phyloP scores from a whole-genome alignment of 495 filamentous ascomycete genomes.

The Xylaria bambusicola region DNA sequence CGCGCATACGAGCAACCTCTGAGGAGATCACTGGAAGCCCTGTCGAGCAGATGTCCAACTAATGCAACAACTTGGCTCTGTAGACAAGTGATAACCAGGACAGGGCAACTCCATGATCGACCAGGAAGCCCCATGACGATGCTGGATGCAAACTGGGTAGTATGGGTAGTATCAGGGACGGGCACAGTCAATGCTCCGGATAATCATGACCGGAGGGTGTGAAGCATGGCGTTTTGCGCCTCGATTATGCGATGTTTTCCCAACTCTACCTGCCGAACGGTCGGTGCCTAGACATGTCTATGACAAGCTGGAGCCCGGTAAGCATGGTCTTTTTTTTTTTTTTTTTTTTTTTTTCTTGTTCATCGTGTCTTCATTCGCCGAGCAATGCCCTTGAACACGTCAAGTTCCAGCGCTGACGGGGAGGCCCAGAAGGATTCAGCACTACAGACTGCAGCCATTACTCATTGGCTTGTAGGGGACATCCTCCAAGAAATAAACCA shows the following conservation, averaged over 20 bases:
- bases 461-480: background rate
- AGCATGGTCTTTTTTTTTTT: background rate
- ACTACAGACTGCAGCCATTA: background rate
- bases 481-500: slow-evolving; percentile 1
- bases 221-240: background rate
- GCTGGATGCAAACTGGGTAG: slow-evolving; percentile 14
- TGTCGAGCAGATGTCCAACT: background rate
- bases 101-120: background rate
- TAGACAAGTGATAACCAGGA: background rate
- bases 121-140: background rate
- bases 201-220: background rate
- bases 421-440: slow-evolving; percentile 1
- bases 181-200: background rate
- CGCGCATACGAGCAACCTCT: slow-evolving; percentile 5
- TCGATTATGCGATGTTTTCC: background rate
- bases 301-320: background rate
- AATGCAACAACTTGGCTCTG: slow-evolving; percentile 8
- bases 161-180: slow-evolving; percentile 6
- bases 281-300: background rate
- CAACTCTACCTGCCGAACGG: background rate
- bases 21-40: background rate
- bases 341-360: too few species aligned
- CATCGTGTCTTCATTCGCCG: background rate
- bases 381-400: background rate
- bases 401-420: background rate